Evolutionary conservation across 176 grass and related monocot genomes (phyloP).

Genomic region (Urochloa ruziziensis): DNA sequence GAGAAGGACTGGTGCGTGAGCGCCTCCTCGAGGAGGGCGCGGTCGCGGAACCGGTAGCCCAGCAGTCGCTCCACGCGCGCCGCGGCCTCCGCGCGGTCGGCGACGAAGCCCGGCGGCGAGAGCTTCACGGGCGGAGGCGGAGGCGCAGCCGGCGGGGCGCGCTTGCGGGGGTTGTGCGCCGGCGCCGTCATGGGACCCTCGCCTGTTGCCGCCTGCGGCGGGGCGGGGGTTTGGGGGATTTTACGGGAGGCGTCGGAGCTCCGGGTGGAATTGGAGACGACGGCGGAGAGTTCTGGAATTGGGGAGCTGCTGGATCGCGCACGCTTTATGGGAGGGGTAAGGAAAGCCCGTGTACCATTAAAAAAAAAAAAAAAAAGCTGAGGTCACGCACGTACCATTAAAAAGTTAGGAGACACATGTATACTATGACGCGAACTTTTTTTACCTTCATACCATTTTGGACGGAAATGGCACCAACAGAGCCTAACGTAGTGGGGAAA

Average conservation of each 20-base stretch:
- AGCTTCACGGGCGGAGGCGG: constrained; percentile 4
- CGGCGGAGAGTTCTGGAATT: no score
- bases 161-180: constrained; percentile 13
- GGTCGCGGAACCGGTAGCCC: constrained; percentile 54
- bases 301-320: not conserved
- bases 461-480: no score
- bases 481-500: no score
- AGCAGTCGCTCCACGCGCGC: constrained; percentile 50
- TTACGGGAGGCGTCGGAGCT: not conserved
- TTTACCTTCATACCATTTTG: no score
- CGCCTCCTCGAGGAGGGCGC: constrained; percentile 57
- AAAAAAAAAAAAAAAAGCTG: no score
- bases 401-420: no score
- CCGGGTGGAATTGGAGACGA: not conserved
- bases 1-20: constrained; percentile 70
- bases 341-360: no score
- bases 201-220: not conserved
- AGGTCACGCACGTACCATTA: no score
- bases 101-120: constrained; percentile 13
- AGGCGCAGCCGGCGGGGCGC: not conserved
- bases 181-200: not conserved
- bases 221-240: not conserved
- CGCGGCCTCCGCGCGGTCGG: constrained; percentile 20
- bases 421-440: no score
- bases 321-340: not conserved